phyloP scores from a whole-genome alignment of 306 rosid genomes.

The Vigna hirtella region DNA sequence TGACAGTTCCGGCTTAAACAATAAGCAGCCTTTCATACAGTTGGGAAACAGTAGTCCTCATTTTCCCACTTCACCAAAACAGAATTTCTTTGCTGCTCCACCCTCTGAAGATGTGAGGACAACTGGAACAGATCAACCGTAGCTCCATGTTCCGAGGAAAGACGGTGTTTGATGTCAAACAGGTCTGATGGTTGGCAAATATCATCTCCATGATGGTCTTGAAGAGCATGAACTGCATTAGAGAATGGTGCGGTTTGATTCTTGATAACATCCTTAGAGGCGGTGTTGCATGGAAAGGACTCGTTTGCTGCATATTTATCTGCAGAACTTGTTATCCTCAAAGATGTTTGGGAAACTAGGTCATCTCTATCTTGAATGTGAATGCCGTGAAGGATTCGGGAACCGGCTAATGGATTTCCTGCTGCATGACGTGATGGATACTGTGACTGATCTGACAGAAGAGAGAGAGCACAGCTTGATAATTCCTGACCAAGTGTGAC shows the following conservation, averaged over 20 bases:
- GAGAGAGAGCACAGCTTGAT: constrained; percentile 87
- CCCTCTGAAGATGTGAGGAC: constrained; percentile 83
- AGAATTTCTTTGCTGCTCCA: constrained; percentile 69
- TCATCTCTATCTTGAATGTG: constrained; percentile 24
- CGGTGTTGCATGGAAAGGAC: constrained; percentile 46
- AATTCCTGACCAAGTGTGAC: constrained; percentile 49
- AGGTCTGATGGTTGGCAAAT: constrained; percentile 40
- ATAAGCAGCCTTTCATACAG: constrained; percentile 36
- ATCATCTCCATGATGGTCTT: constrained; percentile 38
- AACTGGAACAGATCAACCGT: constrained; percentile 71
- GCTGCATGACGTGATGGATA: constrained; percentile 50
- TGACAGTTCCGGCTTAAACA: constrained; percentile 49
- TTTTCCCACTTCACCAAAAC: constrained; percentile 60
- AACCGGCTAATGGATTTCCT: constrained; percentile 45
- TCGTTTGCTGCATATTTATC: constrained; percentile 48
- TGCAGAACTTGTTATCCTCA: constrained; percentile 34
- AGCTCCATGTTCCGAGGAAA: constrained; percentile 53
- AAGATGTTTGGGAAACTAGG: constrained; percentile 46
- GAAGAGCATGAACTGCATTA: constrained; percentile 41
- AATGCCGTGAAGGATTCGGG: constrained; percentile 42
- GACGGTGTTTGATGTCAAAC: constrained; percentile 40
- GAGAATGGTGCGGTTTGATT: constrained; percentile 46
- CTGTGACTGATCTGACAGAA: constrained; percentile 82
- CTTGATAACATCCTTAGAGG: constrained; percentile 49
- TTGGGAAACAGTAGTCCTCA: constrained; percentile 59